Percentiles rank a stretch among this genome's conserved stretches.
Evolutionary conservation across 2,329 filamentous ascomycete species (phyloP).

Genomic region (Elsinoe perseae): DNA sequence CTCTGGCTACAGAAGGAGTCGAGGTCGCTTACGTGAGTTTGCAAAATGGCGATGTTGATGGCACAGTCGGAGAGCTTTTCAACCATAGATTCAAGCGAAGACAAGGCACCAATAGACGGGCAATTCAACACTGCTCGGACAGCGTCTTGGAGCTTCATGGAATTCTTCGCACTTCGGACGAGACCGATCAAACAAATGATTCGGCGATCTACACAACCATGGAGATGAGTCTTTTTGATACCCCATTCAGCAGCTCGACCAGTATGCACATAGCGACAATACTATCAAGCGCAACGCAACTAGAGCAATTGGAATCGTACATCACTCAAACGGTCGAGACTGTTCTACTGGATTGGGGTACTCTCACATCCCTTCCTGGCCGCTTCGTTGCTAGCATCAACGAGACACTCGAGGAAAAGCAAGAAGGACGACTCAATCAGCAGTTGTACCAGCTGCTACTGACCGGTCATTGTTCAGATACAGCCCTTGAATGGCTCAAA

Average conservation of each 20-base stretch:
- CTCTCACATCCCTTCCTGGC: constrained; percentile 16
- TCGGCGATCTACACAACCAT: constrained; percentile 36
- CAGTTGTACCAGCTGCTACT: constrained; percentile 77
- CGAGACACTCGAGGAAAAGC: constrained; percentile 62
- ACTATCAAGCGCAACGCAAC: constrained; percentile 45
- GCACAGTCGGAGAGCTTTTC: constrained; percentile 10
- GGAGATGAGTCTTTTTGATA: constrained; percentile 15
- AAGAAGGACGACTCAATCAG: constrained; percentile 59
- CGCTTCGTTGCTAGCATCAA: constrained; percentile 44
- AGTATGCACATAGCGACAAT: constrained; percentile 18
- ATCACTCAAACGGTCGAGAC: constrained; percentile 42
- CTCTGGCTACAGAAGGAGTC: constrained; percentile 1
- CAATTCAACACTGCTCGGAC: background rate
- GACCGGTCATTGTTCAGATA: constrained; percentile 69
- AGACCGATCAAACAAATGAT: constrained; percentile 36
- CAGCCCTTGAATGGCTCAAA: constrained; percentile 78
- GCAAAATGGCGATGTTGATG: background rate
- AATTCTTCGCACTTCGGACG: constrained; percentile 32
- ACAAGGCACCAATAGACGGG: background rate
- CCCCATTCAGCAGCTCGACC: constrained; percentile 38
- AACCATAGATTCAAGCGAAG: background rate
- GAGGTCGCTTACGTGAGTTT: constrained; percentile 12
- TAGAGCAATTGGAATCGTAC: constrained; percentile 17
- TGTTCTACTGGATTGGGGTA: constrained; percentile 45
- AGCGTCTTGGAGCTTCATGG: constrained; percentile 21